Conservation (phyloP, 2,329 filamentous ascomycete genomes). For the Phaeophleospora eucalypticola region DNA sequence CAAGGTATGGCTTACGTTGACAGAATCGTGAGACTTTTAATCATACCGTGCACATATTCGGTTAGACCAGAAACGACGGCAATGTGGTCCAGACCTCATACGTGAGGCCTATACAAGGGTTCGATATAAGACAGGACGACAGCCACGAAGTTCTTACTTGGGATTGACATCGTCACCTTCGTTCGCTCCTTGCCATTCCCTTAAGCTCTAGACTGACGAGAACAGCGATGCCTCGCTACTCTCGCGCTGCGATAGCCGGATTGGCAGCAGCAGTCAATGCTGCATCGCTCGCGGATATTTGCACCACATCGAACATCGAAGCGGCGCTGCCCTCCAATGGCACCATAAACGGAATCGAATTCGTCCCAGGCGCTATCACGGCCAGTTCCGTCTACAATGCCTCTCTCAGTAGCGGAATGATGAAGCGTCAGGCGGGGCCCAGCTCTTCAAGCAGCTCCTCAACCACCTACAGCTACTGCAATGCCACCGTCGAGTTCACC, state of each 20-base stretch:
- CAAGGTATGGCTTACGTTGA: too few relatives aligned
- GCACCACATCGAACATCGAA: constrained; percentile 17
- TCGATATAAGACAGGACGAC: too few relatives aligned
- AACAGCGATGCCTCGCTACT: neutral
- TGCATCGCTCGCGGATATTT: constrained; percentile 17
- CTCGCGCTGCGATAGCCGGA: neutral
- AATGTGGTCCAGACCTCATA: too few relatives aligned
- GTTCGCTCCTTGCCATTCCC: too few relatives aligned
- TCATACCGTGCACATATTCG: too few relatives aligned
- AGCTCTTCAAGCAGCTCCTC: constrained; percentile 39
- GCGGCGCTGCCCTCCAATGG: constrained; percentile 16
- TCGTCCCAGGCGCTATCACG: constrained; percentile 38
- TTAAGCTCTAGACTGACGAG: too few relatives aligned
- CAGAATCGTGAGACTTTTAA: too few relatives aligned
- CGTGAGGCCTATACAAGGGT: too few relatives aligned
- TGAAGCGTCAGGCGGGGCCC: constrained; percentile 31
- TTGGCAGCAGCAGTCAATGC: neutral
- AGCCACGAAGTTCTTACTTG: too few relatives aligned
- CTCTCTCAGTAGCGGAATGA: constrained; percentile 27
- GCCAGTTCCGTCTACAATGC: constrained; percentile 35
- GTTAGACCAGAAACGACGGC: too few relatives aligned
- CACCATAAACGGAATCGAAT: constrained; percentile 32
- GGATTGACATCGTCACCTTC: too few relatives aligned
- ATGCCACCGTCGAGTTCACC: constrained; percentile 15
- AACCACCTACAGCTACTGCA: constrained; percentile 27